phyloP scores from a whole-genome alignment of 345 rosid genomes.

The Syzygium aqueum region DNA sequence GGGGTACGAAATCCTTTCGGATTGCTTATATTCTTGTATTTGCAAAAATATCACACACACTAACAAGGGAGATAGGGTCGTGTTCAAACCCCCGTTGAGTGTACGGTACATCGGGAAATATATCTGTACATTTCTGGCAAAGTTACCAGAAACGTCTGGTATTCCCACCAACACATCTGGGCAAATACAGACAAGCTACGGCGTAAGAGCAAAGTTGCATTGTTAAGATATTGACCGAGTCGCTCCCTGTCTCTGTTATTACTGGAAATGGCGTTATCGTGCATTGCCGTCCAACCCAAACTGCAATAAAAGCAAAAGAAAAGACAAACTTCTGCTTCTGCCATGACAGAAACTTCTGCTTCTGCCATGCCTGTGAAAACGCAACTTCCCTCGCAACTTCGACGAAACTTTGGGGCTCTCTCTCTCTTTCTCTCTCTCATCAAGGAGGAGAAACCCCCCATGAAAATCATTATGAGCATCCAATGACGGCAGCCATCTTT shows the following conservation, averaged over 20 bases:
- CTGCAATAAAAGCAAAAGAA: background rate
- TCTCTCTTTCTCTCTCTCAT: background rate
- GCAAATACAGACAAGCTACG: background rate
- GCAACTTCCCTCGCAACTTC: slow-evolving; percentile 37
- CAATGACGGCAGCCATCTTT: background rate
- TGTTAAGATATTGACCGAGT: background rate
- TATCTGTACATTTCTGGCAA: no score
- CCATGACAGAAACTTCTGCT: background rate
- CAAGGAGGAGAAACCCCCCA: background rate
- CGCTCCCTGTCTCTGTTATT: background rate
- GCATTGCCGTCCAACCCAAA: background rate
- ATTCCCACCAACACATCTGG: background rate
- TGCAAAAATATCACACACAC: background rate
- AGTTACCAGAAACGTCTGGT: background rate
- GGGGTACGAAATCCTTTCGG: background rate
- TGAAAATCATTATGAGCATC: background rate
- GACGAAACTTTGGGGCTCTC: slow-evolving; percentile 17
- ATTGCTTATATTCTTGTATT: background rate
- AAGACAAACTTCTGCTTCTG: background rate
- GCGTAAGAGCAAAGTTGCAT: background rate
- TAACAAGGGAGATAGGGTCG: no score
- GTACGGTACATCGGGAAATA: no score
- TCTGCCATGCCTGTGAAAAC: background rate
- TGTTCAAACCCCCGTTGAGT: no score
- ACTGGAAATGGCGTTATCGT: background rate